Evolutionary conservation across 2,329 filamentous ascomycete species (phyloP).

Genomic region (Bipolaris oryzae): DNA sequence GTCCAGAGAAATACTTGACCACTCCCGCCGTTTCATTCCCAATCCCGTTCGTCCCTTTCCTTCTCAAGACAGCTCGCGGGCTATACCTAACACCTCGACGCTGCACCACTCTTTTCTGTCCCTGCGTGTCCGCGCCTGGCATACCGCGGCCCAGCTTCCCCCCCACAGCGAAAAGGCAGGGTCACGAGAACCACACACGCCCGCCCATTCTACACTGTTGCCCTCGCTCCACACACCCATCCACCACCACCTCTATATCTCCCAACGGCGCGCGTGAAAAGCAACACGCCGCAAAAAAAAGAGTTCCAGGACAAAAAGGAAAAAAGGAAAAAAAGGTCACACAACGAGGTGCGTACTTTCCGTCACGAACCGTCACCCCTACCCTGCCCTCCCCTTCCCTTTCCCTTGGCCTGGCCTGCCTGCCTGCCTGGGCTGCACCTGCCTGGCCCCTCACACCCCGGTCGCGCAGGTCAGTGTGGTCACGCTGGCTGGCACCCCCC

Average conservation of each 20-base stretch:
- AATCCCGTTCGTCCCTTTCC: conserved; percentile 50
- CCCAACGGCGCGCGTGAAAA: conserved; percentile 25
- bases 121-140: conserved; percentile 21
- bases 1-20: conserved; percentile 43
- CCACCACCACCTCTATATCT: neutral
- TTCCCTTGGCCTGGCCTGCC: neutral
- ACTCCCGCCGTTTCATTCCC: conserved; percentile 48
- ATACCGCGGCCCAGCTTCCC: conserved; percentile 30
- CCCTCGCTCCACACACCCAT: conserved; percentile 21
- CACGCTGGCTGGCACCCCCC: conserved; percentile 8
- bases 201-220: conserved; percentile 5
- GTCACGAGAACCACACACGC: conserved; percentile 8
- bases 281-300: conserved; percentile 19
- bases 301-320: neutral
- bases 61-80: conserved; percentile 47
- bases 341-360: conserved; percentile 29
- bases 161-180: conserved; percentile 13
- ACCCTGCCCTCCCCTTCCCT: neutral
- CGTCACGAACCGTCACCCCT: neutral
- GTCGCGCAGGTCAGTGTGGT: conserved; percentile 12
- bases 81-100: conserved; percentile 22
- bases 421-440: neutral
- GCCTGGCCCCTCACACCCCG: neutral
- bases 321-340: neutral
- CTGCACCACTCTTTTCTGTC: conserved; percentile 38